Base-by-base conservation (phyloP, 306 rosid genomes). In the Boehmeria nivea region DNA sequence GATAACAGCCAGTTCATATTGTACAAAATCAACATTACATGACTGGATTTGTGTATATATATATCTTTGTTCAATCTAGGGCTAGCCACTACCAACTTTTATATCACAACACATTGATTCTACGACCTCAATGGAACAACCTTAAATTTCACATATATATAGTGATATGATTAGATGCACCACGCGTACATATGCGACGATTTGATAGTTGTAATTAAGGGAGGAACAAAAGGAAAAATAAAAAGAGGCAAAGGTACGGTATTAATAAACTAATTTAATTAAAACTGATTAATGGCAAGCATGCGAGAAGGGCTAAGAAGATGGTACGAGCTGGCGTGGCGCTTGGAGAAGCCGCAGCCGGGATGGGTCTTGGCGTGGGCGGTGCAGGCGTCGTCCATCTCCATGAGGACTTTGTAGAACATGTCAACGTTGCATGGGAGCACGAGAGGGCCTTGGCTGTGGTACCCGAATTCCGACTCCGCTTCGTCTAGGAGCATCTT, bases 401-500 rank as follows among this genome's bases (percentile, higher is more conserved):
- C 94, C 73, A 72, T 44, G 63, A 89, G 44, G 2, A 89, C 88
- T 60, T 63, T 77, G 65, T 51, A 42, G 59, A 89, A 89, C 1
- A 80, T n/a, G 24, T 75, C 78, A n/a, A 83, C 89, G 28, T 81
- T 18, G 60, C 97, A 89, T 10, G 97, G 95, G 57, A 89, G 86
- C 2, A 51, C 64, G 0, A 89, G 68, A 18, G 97, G 95, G 17
- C 95, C 97, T 54, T 83, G 79, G 19, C 77, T 77, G 42, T 42
- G 68, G 37, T 75, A 79, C 0, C 95, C 97, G 40, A 81, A 89
- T 38, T 89, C 97, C 0, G 81, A 82, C 59, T 86, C 97, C 0
- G 97, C 97, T 51, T 89, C 97, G 54, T 89, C 95, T 3, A 89
- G 73, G 8, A 89, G 60, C 71, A 74, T 71, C 78, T 81, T 78